A percentile compares a stretch with the other conserved stretches of the same genome.
These are phyloP conservation scores for Sarcodon aspratus DNA, from an alignment of 768 basidiomycete genomes.

Conservation along the genomic window DNA sequence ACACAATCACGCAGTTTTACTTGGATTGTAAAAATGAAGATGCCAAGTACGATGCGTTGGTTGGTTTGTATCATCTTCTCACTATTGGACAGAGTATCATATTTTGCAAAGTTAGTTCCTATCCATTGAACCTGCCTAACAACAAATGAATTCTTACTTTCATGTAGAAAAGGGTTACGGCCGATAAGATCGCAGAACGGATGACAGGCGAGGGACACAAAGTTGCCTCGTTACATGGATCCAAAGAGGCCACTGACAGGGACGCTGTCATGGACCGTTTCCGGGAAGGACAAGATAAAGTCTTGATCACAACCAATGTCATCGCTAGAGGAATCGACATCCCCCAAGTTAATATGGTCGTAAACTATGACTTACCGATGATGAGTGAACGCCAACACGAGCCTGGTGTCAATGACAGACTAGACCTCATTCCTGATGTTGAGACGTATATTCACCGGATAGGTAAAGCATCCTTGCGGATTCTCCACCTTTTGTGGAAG, in stretches of 20 bases:
- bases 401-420: conserved; percentile 17
- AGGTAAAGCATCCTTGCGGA: conserved; percentile 36
- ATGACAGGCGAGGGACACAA: conserved; percentile 94
- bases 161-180: conserved; percentile 73
- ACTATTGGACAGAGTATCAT: conserved; percentile 98
- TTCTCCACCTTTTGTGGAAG: neutral
- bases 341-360: conserved; percentile 99
- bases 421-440: conserved; percentile 65
- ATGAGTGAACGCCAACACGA: conserved; percentile 56
- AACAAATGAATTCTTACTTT: neutral
- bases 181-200: conserved; percentile 82
- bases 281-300: conserved; percentile 93
- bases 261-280: conserved; percentile 91
- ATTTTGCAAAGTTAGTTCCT: conserved; percentile 72
- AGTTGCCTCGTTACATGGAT: conserved; percentile 91
- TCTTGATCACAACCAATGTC: conserved; percentile 97
- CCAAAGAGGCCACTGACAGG: conserved; percentile 83
- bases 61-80: conserved; percentile 78
- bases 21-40: conserved; percentile 91
- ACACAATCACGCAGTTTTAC: conserved; percentile 94
- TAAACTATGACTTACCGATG: conserved; percentile 93
- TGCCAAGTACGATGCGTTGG: conserved; percentile 92
- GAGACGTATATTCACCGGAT: conserved; percentile 99
- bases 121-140: neutral
- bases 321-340: conserved; percentile 98